Evolutionary conservation across 306 rosid species (phyloP).

Genomic region (Alnus rubra): DNA sequence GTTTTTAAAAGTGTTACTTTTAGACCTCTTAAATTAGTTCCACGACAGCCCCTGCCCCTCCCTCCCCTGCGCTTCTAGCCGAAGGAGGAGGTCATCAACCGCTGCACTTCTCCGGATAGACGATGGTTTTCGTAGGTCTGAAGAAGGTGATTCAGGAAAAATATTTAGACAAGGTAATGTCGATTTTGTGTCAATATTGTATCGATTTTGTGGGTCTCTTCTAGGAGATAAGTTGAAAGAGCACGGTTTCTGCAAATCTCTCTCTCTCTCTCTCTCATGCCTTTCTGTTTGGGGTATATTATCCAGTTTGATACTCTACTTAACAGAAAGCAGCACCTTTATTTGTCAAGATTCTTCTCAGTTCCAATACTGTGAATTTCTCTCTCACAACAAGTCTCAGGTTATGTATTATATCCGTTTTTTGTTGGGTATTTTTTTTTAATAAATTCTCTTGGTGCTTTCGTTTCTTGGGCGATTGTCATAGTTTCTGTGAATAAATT

Average conservation of each 20-base stretch:
- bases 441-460: neutral
- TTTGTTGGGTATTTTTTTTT: neutral
- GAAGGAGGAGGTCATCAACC: too few relatives aligned
- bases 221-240: neutral
- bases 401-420: slow-evolving; percentile 23
- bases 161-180: too few relatives aligned
- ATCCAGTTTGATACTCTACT: slow-evolving; percentile 48
- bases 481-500: neutral
- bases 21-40: too few relatives aligned
- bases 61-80: too few relatives aligned
- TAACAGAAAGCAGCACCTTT: slow-evolving; percentile 31
- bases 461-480: slow-evolving; percentile 3
- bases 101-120: too few relatives aligned
- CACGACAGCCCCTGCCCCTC: too few relatives aligned
- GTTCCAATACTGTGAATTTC: slow-evolving; percentile 16
- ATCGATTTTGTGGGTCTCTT: too few relatives aligned
- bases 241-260: neutral
- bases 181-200: too few relatives aligned
- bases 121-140: too few relatives aligned
- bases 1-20: too few relatives aligned
- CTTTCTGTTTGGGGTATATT: slow-evolving; percentile 49
- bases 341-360: slow-evolving; percentile 23
- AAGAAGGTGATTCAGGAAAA: too few relatives aligned
- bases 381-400: slow-evolving; percentile 15
- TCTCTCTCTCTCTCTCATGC: slow-evolving; percentile 7